Evolutionary conservation across 2,329 filamentous ascomycete species (phyloP).

Genomic region (Exophiala xenobiotica): DNA sequence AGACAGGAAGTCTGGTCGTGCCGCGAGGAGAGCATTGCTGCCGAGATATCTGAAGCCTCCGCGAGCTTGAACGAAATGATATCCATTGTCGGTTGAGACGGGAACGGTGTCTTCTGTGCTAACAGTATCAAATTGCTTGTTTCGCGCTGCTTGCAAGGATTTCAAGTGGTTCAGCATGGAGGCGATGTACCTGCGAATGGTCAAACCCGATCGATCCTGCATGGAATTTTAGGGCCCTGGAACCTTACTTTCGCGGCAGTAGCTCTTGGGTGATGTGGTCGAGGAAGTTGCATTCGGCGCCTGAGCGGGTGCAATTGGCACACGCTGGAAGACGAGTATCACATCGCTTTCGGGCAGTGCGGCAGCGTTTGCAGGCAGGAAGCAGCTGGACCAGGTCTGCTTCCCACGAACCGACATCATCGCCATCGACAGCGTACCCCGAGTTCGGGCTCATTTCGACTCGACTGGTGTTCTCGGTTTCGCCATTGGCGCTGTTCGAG

Average conservation of each 20-base stretch:
- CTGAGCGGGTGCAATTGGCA: constrained; percentile 6
- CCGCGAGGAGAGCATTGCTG: background rate
- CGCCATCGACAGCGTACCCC: background rate
- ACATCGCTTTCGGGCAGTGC: constrained; percentile 2
- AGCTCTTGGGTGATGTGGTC: constrained; percentile 8
- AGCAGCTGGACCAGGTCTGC: too few species aligned
- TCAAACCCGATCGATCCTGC: background rate
- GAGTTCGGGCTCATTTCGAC: background rate
- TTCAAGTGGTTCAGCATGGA: constrained; percentile 4
- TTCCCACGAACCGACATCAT: too few species aligned
- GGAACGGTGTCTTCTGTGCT: too few species aligned
- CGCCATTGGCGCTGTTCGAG: too few species aligned
- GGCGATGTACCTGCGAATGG: constrained; percentile 1
- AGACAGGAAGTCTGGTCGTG: background rate
- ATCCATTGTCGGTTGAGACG: background rate
- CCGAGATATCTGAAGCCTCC: constrained; percentile 4
- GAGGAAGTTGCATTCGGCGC: constrained; percentile 8
- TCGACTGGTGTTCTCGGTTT: too few species aligned
- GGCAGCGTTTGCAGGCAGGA: constrained; percentile 6
- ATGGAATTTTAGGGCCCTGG: background rate
- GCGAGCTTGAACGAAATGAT: constrained; percentile 1
- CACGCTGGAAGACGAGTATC: constrained; percentile 6
- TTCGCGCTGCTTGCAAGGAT: constrained; percentile 1
- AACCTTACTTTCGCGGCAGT: constrained; percentile 5
- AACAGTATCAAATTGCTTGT: background rate